phyloP scores from a whole-genome alignment of 192 early-diverging fungal species.

The Backusella parvicylindrica region DNA sequence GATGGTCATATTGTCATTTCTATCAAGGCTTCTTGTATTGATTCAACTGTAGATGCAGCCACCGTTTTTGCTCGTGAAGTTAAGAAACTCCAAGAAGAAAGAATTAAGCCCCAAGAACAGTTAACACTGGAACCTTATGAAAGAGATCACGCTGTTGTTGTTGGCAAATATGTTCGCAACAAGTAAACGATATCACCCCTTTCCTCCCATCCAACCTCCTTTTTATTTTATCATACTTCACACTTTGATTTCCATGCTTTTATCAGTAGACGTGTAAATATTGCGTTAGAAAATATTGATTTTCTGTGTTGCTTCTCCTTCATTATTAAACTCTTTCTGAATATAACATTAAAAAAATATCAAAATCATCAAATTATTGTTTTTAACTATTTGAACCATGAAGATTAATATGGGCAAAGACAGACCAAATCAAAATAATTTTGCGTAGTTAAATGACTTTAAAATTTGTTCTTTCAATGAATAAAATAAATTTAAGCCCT shows the following conservation, averaged over 20 bases:
- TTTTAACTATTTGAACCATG: too few species aligned
- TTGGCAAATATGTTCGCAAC: constrained; percentile 77
- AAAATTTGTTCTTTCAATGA: too few species aligned
- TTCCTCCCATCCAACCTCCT: not conserved
- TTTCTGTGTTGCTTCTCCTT: not conserved
- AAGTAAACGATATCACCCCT: constrained; percentile 36
- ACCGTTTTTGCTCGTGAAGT: constrained; percentile 97
- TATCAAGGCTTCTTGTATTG: constrained; percentile 99
- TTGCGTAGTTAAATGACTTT: too few species aligned
- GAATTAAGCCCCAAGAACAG: constrained; percentile 93
- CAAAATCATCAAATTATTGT: not conserved
- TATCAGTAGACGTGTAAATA: constrained; percentile 5
- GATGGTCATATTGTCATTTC: constrained; percentile 97
- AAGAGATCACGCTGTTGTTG: constrained; percentile 97
- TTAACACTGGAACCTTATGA: constrained; percentile 98
- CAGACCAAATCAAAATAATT: too few species aligned
- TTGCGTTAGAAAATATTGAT: not conserved
- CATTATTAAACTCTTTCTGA: not conserved
- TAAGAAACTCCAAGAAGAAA: constrained; percentile 87
- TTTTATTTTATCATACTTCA: constrained; percentile 1
- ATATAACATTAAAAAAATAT: not conserved
- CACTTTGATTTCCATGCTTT: not conserved
- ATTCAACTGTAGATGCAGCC: constrained; percentile 95
- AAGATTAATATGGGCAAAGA: too few species aligned
- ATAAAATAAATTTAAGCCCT: too few species aligned